Evolutionary conservation across 805 yeast species (phyloP).

Genomic region (Metschnikowia cubensis): DNA sequence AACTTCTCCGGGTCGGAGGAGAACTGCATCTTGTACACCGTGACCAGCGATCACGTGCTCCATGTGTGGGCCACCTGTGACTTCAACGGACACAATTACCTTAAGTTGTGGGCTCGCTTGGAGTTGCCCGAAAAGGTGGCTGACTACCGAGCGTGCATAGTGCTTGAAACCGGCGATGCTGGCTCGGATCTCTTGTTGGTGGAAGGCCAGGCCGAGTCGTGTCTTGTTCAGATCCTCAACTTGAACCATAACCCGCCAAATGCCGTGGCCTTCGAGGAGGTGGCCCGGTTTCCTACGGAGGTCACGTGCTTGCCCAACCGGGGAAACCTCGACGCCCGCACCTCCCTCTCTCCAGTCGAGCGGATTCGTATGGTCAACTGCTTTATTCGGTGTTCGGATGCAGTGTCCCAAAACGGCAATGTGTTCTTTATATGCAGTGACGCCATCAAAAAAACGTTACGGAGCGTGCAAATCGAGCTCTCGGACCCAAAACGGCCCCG

Average conservation of each 20-base stretch:
- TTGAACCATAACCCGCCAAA: slow-evolving; percentile 54
- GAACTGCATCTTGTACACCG: slow-evolving; percentile 50
- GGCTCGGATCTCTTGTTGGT: slow-evolving; percentile 36
- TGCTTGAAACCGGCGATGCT: slow-evolving; percentile 3
- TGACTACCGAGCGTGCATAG: slow-evolving; percentile 5
- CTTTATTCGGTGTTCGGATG: slow-evolving; percentile 7
- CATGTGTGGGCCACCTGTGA: slow-evolving; percentile 70
- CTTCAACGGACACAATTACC: slow-evolving; percentile 51
- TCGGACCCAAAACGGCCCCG: slow-evolving; percentile 1
- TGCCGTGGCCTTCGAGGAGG: slow-evolving; percentile 38
- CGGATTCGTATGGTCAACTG: not conserved
- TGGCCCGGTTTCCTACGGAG: slow-evolving; percentile 20
- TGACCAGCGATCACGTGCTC: slow-evolving; percentile 54
- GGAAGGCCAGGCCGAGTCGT: slow-evolving; percentile 31
- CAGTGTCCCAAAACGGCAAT: not conserved
- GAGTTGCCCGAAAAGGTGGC: slow-evolving; percentile 20
- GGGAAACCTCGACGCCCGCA: not conserved
- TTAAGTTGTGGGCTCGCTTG: slow-evolving; percentile 54
- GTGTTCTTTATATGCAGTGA: slow-evolving; percentile 33
- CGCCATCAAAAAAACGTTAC: slow-evolving; percentile 31
- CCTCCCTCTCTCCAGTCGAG: not conserved
- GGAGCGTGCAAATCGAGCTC: slow-evolving; percentile 23
- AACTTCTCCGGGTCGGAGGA: slow-evolving; percentile 32
- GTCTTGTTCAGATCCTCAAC: slow-evolving; percentile 47
- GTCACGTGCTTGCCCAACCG: slow-evolving; percentile 11